Evolutionary conservation across 2,329 filamentous ascomycete genomes (phyloP).

Genomic region (Cercospora berteroae): DNA sequence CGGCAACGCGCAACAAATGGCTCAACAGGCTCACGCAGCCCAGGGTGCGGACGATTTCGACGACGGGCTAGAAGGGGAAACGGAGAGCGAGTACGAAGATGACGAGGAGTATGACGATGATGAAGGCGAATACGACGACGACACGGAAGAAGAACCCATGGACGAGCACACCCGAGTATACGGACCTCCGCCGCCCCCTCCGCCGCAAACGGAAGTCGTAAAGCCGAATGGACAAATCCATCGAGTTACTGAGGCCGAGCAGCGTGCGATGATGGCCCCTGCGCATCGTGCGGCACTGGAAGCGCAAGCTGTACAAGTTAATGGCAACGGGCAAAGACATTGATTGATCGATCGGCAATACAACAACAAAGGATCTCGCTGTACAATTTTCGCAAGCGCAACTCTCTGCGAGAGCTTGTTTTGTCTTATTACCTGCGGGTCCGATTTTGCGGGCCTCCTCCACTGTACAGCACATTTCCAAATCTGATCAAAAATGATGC

Average conservation of each 20-base stretch:
- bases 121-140: conserved; percentile 62
- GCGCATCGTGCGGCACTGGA: conserved; percentile 22
- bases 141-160: conserved; percentile 54
- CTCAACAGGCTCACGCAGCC: conserved; percentile 20
- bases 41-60: conserved; percentile 30
- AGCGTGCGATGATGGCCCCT: conserved; percentile 24
- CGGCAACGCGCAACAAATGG: conserved; percentile 45
- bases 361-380: conserved; percentile 3
- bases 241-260: conserved; percentile 18
- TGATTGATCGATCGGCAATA: conserved; percentile 3
- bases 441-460: background rate
- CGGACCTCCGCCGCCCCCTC: conserved; percentile 51
- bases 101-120: conserved; percentile 67
- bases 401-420: background rate
- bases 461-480: conserved; percentile 9
- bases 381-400: conserved; percentile 13
- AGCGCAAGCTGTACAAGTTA: conserved; percentile 21
- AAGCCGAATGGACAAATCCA: conserved; percentile 29
- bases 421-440: background rate
- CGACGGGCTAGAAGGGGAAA: conserved; percentile 47
- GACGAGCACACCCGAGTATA: conserved; percentile 41
- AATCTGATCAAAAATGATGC: background rate
- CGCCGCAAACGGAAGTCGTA: conserved; percentile 34
- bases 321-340: conserved; percentile 19
- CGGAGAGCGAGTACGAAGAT: conserved; percentile 66